phyloP scores from a whole-genome alignment of 352 stramenopile genomes.

The Globisporangium acanthophoron region DNA sequence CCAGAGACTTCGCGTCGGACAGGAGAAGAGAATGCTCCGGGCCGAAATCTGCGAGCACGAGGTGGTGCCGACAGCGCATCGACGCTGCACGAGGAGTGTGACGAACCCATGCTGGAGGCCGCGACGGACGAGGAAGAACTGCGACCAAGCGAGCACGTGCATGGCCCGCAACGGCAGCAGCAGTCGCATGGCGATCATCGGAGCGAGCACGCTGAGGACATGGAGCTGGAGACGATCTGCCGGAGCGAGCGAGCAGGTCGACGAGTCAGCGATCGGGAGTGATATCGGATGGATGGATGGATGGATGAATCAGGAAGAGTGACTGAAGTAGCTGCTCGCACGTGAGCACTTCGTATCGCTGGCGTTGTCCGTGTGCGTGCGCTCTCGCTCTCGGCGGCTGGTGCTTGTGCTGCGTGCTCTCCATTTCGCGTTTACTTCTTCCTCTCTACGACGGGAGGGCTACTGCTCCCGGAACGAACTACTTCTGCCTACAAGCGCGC shows the following conservation, averaged over 20 bases:
- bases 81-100: neutral
- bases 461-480: neutral
- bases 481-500: conserved; percentile 1
- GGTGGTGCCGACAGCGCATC: neutral
- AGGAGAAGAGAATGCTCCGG: neutral
- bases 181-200: neutral
- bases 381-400: neutral
- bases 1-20: neutral
- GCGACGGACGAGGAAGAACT: conserved; percentile 2
- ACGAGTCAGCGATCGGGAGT: neutral
- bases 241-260: neutral
- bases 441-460: neutral
- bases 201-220: neutral
- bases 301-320: neutral
- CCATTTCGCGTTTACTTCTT: neutral
- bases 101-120: conserved; percentile 1
- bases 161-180: neutral
- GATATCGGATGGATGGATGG: neutral
- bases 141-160: neutral
- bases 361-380: too few species aligned
- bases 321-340: neutral
- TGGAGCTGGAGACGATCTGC: neutral
- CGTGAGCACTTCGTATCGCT: neutral
- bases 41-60: neutral
- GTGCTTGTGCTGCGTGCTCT: neutral